A percentile compares a stretch with the other conserved stretches of the same genome.
Evolutionary conservation across 1,139 yeast genomes (phyloP).

Genomic region (Eremothecium sinecaudum): DNA sequence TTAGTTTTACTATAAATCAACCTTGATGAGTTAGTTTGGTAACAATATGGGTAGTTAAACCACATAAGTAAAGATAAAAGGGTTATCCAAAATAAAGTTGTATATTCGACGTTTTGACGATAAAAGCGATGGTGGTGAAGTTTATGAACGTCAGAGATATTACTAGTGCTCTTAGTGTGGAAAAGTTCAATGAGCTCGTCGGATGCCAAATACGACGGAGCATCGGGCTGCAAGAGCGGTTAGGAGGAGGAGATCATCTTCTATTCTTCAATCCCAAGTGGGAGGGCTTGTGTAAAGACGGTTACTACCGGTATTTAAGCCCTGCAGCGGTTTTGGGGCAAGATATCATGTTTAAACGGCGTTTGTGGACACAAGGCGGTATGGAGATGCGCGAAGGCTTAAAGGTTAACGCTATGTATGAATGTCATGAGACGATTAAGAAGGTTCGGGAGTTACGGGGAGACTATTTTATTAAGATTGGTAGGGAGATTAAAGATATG

Average conservation of each 20-base stretch:
- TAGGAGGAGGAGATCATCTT: conserved; percentile 49
- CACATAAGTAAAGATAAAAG: too few relatives aligned
- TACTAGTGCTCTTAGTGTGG: neutral
- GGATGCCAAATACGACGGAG: neutral
- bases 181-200: neutral
- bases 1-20: too few relatives aligned
- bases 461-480: conserved; percentile 39
- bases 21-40: too few relatives aligned
- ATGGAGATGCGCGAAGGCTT: conserved; percentile 38
- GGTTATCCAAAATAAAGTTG: too few relatives aligned
- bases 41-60: too few relatives aligned
- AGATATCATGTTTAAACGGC: conserved; percentile 37
- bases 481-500: conserved; percentile 32
- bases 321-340: conserved; percentile 35
- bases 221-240: neutral
- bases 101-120: too few relatives aligned
- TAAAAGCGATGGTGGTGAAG: neutral
- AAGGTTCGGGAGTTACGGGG: conserved; percentile 33
- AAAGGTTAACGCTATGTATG: conserved; percentile 30
- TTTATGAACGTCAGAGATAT: neutral
- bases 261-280: conserved; percentile 53
- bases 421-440: conserved; percentile 40
- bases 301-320: conserved; percentile 75
- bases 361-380: conserved; percentile 80
- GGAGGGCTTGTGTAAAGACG: conserved; percentile 53